Conservation (phyloP, 805 yeast species). For the Lachancea waltii region DNA sequence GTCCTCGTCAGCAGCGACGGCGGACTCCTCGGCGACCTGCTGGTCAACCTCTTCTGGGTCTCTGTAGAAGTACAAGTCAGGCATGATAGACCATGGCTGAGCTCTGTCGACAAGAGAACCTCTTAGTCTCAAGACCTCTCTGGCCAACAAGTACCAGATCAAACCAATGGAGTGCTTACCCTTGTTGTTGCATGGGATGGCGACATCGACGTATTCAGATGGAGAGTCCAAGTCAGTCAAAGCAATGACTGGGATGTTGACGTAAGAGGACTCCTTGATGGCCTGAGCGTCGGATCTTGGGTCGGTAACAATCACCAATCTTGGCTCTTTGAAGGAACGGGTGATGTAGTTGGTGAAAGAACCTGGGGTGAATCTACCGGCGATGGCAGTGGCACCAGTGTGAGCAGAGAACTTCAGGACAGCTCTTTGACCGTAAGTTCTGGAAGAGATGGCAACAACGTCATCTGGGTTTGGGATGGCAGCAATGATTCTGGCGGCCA, state of each 20-base stretch:
- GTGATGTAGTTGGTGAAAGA: conserved; percentile 99
- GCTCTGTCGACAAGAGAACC: conserved; percentile 95
- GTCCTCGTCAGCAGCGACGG: conserved; percentile 62
- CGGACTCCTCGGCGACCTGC: conserved; percentile 59
- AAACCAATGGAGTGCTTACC: conserved; percentile 99
- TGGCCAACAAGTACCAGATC: conserved; percentile 98
- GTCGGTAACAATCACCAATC: conserved; percentile 97
- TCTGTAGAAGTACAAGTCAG: conserved; percentile 99
- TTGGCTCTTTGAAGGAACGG: conserved; percentile 99
- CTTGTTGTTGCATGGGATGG: conserved; percentile 99
- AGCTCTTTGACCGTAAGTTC: conserved; percentile 99
- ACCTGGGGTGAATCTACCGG: conserved; percentile 99
- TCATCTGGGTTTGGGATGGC: conserved; percentile 98
- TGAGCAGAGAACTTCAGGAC: conserved; percentile 98
- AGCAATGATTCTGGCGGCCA: conserved; percentile 99
- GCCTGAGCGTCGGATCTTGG: conserved; percentile 99
- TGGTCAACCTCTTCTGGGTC: conserved; percentile 98
- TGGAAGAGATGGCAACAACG: conserved; percentile 97
- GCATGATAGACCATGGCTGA: conserved; percentile 98
- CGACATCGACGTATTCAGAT: conserved; percentile 97
- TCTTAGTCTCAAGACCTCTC: conserved; percentile 99
- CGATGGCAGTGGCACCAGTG: conserved; percentile 99
- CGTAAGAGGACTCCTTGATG: conserved; percentile 99
- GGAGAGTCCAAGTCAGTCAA: conserved; percentile 98
- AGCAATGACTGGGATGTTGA: conserved; percentile 99